Evolutionary conservation across 345 rosid species (phyloP).

Genomic region (Balakata baccata): DNA sequence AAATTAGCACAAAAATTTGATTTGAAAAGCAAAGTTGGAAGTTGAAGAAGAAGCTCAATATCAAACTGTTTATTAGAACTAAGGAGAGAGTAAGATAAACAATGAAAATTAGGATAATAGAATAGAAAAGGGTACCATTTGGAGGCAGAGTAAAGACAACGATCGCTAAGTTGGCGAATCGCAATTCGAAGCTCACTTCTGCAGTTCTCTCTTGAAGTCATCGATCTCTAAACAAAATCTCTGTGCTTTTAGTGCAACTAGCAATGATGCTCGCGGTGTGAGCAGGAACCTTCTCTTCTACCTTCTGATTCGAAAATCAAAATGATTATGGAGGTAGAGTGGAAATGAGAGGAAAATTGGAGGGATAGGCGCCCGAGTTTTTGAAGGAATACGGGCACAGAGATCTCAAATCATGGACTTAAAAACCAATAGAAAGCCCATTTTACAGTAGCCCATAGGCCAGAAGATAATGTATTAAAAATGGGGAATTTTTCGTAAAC

Average conservation of each 20-base stretch:
- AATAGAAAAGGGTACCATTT: conserved; percentile 51
- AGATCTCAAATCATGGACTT: background rate
- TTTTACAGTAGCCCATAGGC: background rate
- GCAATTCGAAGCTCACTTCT: conserved; percentile 78
- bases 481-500: no score
- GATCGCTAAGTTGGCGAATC: conserved; percentile 74
- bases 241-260: background rate
- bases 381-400: background rate
- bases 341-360: no score
- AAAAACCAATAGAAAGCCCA: background rate
- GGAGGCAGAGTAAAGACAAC: conserved; percentile 84
- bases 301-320: background rate
- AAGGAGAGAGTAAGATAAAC: background rate
- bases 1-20: background rate
- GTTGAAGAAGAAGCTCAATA: background rate
- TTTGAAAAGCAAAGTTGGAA: background rate
- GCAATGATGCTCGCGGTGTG: background rate
- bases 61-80: background rate
- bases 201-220: conserved; percentile 82
- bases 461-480: no score
- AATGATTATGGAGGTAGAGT: background rate
- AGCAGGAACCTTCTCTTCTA: background rate
- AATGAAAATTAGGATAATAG: conserved; percentile 42
- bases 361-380: conserved; percentile 6
- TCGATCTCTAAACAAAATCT: conserved; percentile 18